phyloP scores from a whole-genome alignment of 2,329 filamentous ascomycete species.

The Lasiodiplodia theobromae region DNA sequence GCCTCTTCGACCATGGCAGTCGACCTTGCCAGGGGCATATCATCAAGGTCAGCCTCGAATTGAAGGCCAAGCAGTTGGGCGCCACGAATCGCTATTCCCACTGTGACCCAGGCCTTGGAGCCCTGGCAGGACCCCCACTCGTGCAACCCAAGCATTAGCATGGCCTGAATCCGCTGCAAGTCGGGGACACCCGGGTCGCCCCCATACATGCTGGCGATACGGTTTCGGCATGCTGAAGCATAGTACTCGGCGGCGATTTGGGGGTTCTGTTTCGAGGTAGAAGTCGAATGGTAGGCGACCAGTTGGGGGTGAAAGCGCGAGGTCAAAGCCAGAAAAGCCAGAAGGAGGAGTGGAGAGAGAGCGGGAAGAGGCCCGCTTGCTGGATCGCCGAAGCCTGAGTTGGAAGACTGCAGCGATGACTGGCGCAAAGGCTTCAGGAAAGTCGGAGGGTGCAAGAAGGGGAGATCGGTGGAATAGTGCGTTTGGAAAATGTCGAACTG shows the following conservation, averaged over 20 bases:
- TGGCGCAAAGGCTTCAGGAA: slow-evolving; percentile 60
- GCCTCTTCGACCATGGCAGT: slow-evolving; percentile 33
- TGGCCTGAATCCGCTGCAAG: slow-evolving; percentile 70
- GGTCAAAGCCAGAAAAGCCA: slow-evolving; percentile 73
- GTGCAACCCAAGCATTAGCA: slow-evolving; percentile 74
- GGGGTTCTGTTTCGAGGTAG: slow-evolving; percentile 58
- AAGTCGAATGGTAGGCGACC: slow-evolving; percentile 62
- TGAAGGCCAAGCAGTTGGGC: slow-evolving; percentile 54
- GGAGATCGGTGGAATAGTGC: slow-evolving; percentile 75
- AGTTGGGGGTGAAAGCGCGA: slow-evolving; percentile 71
- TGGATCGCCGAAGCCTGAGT: slow-evolving; percentile 41
- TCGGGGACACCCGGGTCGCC: slow-evolving; percentile 59
- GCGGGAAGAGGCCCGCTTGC: slow-evolving; percentile 39
- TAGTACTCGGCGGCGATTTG: slow-evolving; percentile 69
- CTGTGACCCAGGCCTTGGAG: slow-evolving; percentile 69
- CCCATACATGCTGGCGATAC: slow-evolving; percentile 59
- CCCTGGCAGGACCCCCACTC: slow-evolving; percentile 73
- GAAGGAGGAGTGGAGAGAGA: slow-evolving; percentile 57
- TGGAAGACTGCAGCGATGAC: slow-evolving; percentile 32
- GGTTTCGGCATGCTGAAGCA: slow-evolving; percentile 63
- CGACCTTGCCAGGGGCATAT: slow-evolving; percentile 43
- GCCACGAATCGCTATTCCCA: slow-evolving; percentile 66
- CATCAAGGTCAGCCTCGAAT: slow-evolving; percentile 39
- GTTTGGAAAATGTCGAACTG: slow-evolving; percentile 71
- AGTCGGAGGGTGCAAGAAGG: slow-evolving; percentile 72